A percentile compares a stretch with the other conserved stretches of the same genome.
Conservation (phyloP, 2,329 filamentous ascomycete genomes). For the Diplodia mutila region DNA sequence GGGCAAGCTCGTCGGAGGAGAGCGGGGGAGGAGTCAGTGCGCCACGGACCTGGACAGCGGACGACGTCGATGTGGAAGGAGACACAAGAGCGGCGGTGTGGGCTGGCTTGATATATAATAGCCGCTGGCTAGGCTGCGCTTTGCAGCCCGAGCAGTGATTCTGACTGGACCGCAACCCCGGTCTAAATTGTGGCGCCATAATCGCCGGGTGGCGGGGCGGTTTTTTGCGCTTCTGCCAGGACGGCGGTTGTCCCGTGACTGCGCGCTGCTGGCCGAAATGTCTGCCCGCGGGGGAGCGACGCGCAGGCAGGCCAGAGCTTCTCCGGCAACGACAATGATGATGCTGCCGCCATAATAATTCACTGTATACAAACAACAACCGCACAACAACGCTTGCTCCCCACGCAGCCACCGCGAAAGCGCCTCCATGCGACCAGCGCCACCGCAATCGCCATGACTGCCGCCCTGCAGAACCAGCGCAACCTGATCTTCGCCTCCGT, state of each 20-base stretch:
- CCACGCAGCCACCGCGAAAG: background rate
- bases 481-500: conserved; percentile 48
- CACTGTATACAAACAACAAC: background rate
- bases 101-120: background rate
- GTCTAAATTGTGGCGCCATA: background rate
- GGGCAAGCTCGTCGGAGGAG: background rate
- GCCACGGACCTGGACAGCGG: no score
- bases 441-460: conserved; percentile 11
- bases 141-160: background rate
- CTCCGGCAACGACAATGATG: conserved; percentile 7
- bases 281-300: background rate
- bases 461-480: conserved; percentile 19
- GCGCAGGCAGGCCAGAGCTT: background rate
- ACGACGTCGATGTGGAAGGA: background rate
- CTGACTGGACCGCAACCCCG: background rate
- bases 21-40: background rate
- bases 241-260: background rate
- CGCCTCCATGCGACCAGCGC: background rate
- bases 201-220: background rate
- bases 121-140: background rate
- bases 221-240: background rate
- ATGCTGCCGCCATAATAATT: no score
- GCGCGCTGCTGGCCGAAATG: background rate
- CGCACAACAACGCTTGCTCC: no score
- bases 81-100: background rate